Evolutionary conservation across 148 eudicot species (phyloP).

Genomic region (Rhododendron ovatum): DNA sequence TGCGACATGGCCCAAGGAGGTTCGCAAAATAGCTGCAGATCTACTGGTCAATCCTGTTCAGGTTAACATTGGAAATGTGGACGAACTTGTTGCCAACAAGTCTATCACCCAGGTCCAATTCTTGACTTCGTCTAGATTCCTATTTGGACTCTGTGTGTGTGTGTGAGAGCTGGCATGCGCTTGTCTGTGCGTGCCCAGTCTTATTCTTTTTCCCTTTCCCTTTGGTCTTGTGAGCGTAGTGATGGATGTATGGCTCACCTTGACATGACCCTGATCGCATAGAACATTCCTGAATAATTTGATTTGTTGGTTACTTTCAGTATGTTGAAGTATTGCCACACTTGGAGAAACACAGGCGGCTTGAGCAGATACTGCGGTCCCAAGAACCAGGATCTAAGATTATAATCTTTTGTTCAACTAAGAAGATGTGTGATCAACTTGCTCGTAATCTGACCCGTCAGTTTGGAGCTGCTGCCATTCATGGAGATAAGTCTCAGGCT

Average conservation of each 20-base stretch:
- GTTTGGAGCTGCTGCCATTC: conserved; percentile 91
- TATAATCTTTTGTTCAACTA: conserved; percentile 92
- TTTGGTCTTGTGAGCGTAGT: not conserved
- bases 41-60: conserved; percentile 74
- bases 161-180: not conserved
- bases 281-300: not conserved
- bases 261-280: not conserved
- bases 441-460: conserved; percentile 62
- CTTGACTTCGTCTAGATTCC: not conserved
- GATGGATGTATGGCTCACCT: not conserved
- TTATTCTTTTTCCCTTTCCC: not conserved
- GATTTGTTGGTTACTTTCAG: conserved; percentile 31
- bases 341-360: conserved; percentile 70
- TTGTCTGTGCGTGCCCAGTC: not conserved
- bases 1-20: conserved; percentile 99
- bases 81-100: conserved; percentile 94
- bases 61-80: conserved; percentile 92
- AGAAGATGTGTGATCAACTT: conserved; percentile 92
- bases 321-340: conserved; percentile 61
- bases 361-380: conserved; percentile 81
- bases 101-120: conserved; percentile 76
- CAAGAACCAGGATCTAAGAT: conserved; percentile 93
- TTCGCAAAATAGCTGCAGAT: conserved; percentile 91
- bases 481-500: conserved; percentile 83
- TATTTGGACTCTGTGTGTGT: not conserved